These are phyloP conservation scores for Delonix regia DNA, from an alignment of 306 rosid species.

Conservation along the genomic window DNA sequence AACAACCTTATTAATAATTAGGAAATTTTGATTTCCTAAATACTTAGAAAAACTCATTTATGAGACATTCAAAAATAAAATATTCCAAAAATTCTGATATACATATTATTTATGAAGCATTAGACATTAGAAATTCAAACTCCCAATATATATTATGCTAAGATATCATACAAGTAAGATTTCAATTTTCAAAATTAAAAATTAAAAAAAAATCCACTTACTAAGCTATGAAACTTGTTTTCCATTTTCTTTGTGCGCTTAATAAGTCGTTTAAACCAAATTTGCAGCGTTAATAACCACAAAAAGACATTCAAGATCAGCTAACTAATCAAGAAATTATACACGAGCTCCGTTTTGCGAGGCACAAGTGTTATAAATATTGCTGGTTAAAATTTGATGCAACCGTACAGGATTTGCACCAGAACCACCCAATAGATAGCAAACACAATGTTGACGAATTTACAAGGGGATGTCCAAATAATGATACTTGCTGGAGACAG, in stretches of 20 bases:
- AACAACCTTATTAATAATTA: too few species aligned
- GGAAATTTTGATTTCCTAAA: too few species aligned
- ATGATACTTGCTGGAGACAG: slow-evolving; percentile 43
- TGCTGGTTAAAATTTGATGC: slow-evolving; percentile 30
- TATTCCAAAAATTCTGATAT: too few species aligned
- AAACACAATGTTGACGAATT: slow-evolving; percentile 28
- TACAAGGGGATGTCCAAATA: slow-evolving; percentile 50
- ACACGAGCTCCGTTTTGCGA: slow-evolving; percentile 21
- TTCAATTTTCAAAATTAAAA: too few species aligned
- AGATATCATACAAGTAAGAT: too few species aligned
- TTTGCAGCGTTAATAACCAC: background rate
- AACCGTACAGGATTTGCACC: slow-evolving; percentile 29
- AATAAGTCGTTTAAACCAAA: background rate
- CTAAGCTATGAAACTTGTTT: too few species aligned
- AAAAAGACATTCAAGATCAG: slow-evolving; percentile 20
- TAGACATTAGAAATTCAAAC: too few species aligned
- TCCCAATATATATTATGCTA: too few species aligned
- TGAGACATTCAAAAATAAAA: too few species aligned
- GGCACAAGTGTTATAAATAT: slow-evolving; percentile 20
- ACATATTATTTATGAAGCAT: too few species aligned
- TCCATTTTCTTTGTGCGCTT: background rate
- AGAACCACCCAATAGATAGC: slow-evolving; percentile 27
- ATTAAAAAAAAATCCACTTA: too few species aligned
- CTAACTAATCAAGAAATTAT: slow-evolving; percentile 11
- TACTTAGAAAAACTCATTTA: too few species aligned